A percentile compares a stretch with the other conserved stretches of the same genome.
phyloP scores from a whole-genome alignment of 2,329 filamentous ascomycete genomes.

The Plectosphaerella plurivora region DNA sequence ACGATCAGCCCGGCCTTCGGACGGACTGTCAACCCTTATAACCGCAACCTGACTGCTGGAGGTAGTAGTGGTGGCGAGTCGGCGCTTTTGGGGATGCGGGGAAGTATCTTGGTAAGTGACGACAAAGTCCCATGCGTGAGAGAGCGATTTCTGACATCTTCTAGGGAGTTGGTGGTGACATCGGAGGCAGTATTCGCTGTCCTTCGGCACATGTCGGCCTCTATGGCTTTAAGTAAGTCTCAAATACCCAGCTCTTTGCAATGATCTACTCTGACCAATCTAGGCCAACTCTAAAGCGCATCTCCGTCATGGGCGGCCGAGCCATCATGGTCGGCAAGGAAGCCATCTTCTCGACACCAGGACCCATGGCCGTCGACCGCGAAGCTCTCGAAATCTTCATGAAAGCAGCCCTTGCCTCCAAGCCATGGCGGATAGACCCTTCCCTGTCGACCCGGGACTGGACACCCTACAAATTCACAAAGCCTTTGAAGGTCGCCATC shows the following conservation, averaged over 20 bases:
- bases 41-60: conserved; percentile 30
- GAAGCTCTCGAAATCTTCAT: conserved; percentile 52
- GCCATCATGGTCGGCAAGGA: conserved; percentile 63
- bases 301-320: conserved; percentile 20
- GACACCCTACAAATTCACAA: conserved; percentile 22
- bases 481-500: conserved; percentile 50
- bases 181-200: not conserved
- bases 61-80: conserved; percentile 37
- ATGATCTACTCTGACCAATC: not conserved
- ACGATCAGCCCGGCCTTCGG: conserved; percentile 34
- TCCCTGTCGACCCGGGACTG: conserved; percentile 57
- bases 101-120: not conserved
- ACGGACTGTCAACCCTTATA: conserved; percentile 31
- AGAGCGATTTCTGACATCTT: not conserved
- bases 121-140: not conserved
- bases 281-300: not conserved
- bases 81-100: not conserved
- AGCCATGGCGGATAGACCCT: conserved; percentile 55
- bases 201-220: not conserved
- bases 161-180: not conserved
- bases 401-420: conserved; percentile 40
- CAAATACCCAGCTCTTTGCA: not conserved
- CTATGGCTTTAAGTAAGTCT: not conserved
- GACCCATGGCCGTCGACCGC: conserved; percentile 54
- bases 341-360: conserved; percentile 59